Base-by-base conservation (phyloP, 2,329 filamentous ascomycete species). In the Colletotrichum karsti region DNA sequence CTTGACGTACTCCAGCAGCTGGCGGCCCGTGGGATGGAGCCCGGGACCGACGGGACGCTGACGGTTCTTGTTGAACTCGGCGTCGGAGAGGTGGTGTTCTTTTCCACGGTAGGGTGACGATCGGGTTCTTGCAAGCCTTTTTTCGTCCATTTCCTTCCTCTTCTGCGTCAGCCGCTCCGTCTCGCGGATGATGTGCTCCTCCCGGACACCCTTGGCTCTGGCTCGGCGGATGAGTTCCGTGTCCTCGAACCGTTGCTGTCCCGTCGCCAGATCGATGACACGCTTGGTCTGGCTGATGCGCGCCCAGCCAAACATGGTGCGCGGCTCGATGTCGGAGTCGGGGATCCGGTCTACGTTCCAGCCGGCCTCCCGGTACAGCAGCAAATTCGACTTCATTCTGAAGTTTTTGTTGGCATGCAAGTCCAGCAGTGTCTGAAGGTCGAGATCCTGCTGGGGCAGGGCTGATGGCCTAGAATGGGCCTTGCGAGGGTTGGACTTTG, bases 271-370 rank as follows among this genome's bases (percentile, higher is more conserved):
- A 64, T 81, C 74, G 10, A 65, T 28, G 2, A 70, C 18, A 1
- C 37, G 54, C 62, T 76, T 77, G 6, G 74, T 76, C 61, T 76
- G 70, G 20, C 41, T 12, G n/a, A 79, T 56, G 33, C 79, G 76
- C 12, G 77, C 26, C 22, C 71, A n/a, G 2, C 64, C 74, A 10
- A 82, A 37, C 0, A 70, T 2, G 1, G 76, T 79, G 0, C 9
- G 15, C 4, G 75, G 26, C 0, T 67, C 58, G 30, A 82, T 15
- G 1, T 79, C 75, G 1, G 70, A 67, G 41, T 82, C 78, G 1
- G 79, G 77, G 9, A 84, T 79, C 5, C 73, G 73, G 7, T 80
- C 75, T 7, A 73, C 39, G 28, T 79, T 71, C 80, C 79, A 84
- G 7, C 74, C 71, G 7, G 77, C 77, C 7, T 74, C 71, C 5